Base-by-base conservation (phyloP, 2,329 filamentous ascomycete genomes). In the Ascochyta viciae-villosae region DNA sequence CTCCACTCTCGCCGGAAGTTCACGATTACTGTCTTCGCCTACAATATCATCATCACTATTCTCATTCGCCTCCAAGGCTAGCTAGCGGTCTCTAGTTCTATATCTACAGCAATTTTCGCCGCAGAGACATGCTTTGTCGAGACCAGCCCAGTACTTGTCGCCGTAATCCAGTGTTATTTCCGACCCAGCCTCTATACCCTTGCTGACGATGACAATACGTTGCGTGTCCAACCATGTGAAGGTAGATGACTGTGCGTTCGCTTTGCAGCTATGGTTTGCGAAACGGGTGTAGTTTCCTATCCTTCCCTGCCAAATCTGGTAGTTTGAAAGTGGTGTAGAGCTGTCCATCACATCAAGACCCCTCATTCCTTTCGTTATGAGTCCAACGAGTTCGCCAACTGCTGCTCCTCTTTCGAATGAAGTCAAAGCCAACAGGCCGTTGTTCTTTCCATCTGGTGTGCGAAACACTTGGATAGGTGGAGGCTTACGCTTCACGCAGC, bases 131-230 rank as follows among this genome's bases (percentile, higher is more conserved):
- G 73, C 75, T 68, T 86, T 86, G 60, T 84, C 78, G 43, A 86
- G 63, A 26, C 82, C 79, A 43, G 78, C 76, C 83, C 84, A 86
- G 63, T 86, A 86, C 54, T 80, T 80, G 63, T 83, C 80, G 12
- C 82, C 84, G 62, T 86, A 86, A 58, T 86, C 84, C 6, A 86
- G 81, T 10, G 83, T 85, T 46, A 86, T 77, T 67, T 86, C 84
- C 6, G 74, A 73, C 0, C 81, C 83, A 3, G 83, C 80, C 31
- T 79, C 74, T 13, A 86, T 78, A 1, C 83, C 83, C 55, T 83
- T 82, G 47, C 80, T 83, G 6, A 86, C 83, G 4, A 86, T 73
- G 19, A 86, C 74, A 12, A 85, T 81, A 12, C 82, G 74, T 68
- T 86, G 82, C 4, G 77, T 80, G 22, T 83, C 81, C 16, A 83